phyloP scores from a whole-genome alignment of 805 yeast species.

The Saccharomyces eubayanus region DNA sequence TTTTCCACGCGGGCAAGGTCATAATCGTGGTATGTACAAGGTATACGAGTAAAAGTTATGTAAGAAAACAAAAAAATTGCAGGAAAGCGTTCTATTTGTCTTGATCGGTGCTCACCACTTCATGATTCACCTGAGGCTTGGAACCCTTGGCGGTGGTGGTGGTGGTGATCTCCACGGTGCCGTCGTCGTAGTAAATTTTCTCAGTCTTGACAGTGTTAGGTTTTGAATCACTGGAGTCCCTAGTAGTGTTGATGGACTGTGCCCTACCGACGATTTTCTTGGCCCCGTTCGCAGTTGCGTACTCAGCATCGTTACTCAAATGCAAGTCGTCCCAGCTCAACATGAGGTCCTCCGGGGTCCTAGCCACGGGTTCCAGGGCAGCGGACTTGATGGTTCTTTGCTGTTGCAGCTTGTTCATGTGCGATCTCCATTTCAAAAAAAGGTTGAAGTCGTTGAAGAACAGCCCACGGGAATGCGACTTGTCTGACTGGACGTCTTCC shows the following conservation, averaged over 20 bases:
- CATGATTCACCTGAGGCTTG: neutral
- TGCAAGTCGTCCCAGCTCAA: conserved; percentile 1
- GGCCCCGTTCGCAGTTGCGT: conserved; percentile 1
- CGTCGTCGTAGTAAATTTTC: conserved; percentile 37
- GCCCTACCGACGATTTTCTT: conserved; percentile 34
- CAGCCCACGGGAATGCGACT: conserved; percentile 41
- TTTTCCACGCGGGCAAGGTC: neutral
- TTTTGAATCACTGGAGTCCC: conserved; percentile 36
- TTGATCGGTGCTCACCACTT: neutral
- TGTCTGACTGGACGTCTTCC: conserved; percentile 48
- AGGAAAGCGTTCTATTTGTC: neutral
- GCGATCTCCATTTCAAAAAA: conserved; percentile 58
- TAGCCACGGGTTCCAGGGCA: neutral
- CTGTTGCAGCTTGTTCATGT: conserved; percentile 38
- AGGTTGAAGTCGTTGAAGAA: conserved; percentile 61
- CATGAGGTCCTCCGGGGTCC: conserved; percentile 24
- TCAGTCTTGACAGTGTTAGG: conserved; percentile 35
- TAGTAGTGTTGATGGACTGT: conserved; percentile 26
- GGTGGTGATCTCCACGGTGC: conserved; percentile 20
- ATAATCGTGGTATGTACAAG: neutral
- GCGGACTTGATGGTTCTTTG: neutral
- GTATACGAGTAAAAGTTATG: neutral
- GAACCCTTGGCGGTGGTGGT: neutral
- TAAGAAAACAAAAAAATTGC: neutral
- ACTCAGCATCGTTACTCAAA: conserved; percentile 4